phyloP scores from a whole-genome alignment of 2,329 filamentous ascomycete genomes.

The Ophiostoma ulmi region DNA sequence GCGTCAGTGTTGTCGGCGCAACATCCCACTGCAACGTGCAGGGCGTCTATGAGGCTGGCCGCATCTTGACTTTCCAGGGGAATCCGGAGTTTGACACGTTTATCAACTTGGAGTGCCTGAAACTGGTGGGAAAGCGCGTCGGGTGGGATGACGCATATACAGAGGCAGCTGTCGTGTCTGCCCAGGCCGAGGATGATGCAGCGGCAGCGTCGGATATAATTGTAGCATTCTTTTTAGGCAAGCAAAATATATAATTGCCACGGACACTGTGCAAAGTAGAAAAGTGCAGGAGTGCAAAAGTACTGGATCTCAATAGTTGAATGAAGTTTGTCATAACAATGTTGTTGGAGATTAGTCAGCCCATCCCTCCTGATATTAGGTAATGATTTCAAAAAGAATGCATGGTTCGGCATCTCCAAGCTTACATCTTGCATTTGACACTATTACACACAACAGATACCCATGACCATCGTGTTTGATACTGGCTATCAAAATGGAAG shows the following conservation, averaged over 20 bases:
- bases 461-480: no score
- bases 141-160: not conserved
- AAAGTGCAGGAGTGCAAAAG: not conserved
- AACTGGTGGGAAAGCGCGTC: not conserved
- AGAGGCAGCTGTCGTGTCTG: not conserved
- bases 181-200: not conserved
- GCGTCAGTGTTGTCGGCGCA: constrained; percentile 28
- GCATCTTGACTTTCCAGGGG: constrained; percentile 40
- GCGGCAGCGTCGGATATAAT: not conserved
- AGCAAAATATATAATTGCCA: not conserved
- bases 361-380: no score
- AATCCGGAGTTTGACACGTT: constrained; percentile 43
- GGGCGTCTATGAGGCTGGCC: constrained; percentile 37
- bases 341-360: no score
- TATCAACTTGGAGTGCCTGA: constrained; percentile 37
- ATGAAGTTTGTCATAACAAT: no score
- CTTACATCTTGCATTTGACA: no score
- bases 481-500: not conserved
- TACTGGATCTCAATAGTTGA: no score
- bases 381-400: no score
- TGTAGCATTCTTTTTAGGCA: not conserved
- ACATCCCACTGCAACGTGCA: constrained; percentile 36
- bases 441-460: no score
- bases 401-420: no score
- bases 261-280: not conserved